phyloP scores from a whole-genome alignment of 2,329 filamentous ascomycete species.

The Colletotrichum noveboracense region DNA sequence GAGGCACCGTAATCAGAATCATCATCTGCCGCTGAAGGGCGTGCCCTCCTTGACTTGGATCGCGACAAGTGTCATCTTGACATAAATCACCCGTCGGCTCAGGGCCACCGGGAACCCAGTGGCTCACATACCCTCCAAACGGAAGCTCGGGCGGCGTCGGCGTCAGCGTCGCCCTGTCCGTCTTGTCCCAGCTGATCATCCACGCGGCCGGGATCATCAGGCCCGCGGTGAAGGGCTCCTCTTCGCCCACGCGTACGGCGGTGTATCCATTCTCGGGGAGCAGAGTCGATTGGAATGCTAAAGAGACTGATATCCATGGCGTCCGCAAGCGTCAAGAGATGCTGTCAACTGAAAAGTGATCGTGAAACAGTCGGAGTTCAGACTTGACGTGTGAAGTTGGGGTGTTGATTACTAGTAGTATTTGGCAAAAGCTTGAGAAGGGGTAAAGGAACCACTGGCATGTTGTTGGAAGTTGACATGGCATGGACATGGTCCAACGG shows the following conservation, averaged over 20 bases:
- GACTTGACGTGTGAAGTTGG: too few species aligned
- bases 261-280: neutral
- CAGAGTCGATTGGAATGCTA: neutral
- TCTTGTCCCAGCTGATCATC: neutral
- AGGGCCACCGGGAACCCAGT: neutral
- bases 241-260: rapidly evolving
- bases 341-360: too few species aligned
- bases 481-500: neutral
- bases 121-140: neutral
- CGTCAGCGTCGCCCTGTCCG: neutral
- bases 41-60: neutral
- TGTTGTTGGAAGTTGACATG: neutral
- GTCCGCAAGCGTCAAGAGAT: too few species aligned
- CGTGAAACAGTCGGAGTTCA: too few species aligned
- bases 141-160: neutral
- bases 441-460: neutral
- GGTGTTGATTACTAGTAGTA: neutral
- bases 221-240: neutral
- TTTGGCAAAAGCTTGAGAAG: neutral
- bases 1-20: neutral
- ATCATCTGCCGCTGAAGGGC: neutral
- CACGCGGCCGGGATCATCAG: neutral
- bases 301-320: rapidly evolving
- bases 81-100: neutral
- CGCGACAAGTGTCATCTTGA: neutral